A percentile compares a stretch with the other conserved stretches of the same genome.
phyloP scores from a whole-genome alignment of 148 eudicot species.

The Chenopodium suecicum region DNA sequence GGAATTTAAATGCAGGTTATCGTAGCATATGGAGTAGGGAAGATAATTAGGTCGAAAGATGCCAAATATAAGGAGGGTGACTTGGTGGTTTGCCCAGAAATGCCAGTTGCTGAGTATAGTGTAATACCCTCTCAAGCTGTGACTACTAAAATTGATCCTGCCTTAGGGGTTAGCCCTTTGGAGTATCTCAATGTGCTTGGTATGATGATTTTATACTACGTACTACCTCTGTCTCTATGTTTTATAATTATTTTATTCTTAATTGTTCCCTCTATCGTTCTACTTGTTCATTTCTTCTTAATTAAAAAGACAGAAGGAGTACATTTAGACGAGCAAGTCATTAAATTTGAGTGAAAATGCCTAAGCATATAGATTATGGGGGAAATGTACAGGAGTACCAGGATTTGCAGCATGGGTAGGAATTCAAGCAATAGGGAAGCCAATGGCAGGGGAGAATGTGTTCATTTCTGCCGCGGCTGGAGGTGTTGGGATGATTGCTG shows the following conservation, averaged over 20 bases:
- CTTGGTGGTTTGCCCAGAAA: slow-evolving; percentile 18
- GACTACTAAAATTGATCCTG: slow-evolving; percentile 26
- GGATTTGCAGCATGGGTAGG: slow-evolving; percentile 48
- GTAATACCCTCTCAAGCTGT: slow-evolving; percentile 19
- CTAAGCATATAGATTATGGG: no score
- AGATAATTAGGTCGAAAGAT: slow-evolving; percentile 30
- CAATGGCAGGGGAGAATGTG: slow-evolving; percentile 39
- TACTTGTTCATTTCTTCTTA: no score
- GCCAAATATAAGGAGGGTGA: slow-evolving; percentile 30
- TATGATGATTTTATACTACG: neutral
- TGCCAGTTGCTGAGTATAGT: slow-evolving; percentile 36
- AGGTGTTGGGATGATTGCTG: slow-evolving; percentile 44
- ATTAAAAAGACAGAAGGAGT: no score
- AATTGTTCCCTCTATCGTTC: no score
- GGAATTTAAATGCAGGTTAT: slow-evolving; percentile 17
- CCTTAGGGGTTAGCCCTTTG: slow-evolving; percentile 24
- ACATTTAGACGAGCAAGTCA: no score
- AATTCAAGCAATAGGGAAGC: slow-evolving; percentile 29
- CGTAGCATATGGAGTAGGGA: slow-evolving; percentile 28
- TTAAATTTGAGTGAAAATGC: no score
- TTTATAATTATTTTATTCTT: no score
- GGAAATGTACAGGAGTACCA: slow-evolving; percentile 27
- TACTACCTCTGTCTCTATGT: no score
- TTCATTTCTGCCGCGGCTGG: slow-evolving; percentile 45
- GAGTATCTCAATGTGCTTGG: slow-evolving; percentile 36